These are phyloP conservation scores for Xylaria sp. DNA, from an alignment of 2,329 filamentous ascomycete genomes.

Conservation along the genomic window DNA sequence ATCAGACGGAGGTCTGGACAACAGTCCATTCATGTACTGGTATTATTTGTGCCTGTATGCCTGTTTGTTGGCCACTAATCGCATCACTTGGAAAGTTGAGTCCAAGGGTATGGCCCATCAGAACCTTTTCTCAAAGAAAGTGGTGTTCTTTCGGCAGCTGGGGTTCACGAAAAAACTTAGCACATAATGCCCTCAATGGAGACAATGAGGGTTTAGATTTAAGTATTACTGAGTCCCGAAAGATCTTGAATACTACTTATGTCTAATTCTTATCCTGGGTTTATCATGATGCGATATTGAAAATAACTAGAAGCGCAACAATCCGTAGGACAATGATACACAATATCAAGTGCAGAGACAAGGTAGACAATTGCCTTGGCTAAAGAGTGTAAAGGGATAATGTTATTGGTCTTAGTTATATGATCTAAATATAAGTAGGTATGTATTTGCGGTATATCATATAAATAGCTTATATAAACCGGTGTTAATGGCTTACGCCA, in stretches of 20 bases:
- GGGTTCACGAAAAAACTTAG: background rate
- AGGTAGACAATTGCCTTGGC: too few species aligned
- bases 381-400: too few species aligned
- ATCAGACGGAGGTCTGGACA: conserved; percentile 38
- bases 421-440: too few species aligned
- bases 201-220: background rate
- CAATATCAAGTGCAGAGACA: too few species aligned
- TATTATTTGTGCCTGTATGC: conserved; percentile 44
- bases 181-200: background rate
- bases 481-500: too few species aligned
- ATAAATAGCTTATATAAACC: too few species aligned
- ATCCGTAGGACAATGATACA: background rate
- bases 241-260: background rate
- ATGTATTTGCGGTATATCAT: too few species aligned
- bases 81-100: conserved; percentile 12
- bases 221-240: background rate
- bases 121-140: background rate
- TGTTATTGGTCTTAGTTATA: too few species aligned
- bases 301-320: background rate
- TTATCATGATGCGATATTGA: background rate
- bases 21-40: conserved; percentile 40
- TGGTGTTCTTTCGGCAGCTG: background rate
- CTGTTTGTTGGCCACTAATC: conserved; percentile 38
- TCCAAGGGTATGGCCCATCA: background rate
- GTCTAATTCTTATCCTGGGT: background rate